These are phyloP conservation scores for Aspergillus sp. DNA, from an alignment of 2,329 filamentous ascomycete genomes.

Conservation along the genomic window DNA sequence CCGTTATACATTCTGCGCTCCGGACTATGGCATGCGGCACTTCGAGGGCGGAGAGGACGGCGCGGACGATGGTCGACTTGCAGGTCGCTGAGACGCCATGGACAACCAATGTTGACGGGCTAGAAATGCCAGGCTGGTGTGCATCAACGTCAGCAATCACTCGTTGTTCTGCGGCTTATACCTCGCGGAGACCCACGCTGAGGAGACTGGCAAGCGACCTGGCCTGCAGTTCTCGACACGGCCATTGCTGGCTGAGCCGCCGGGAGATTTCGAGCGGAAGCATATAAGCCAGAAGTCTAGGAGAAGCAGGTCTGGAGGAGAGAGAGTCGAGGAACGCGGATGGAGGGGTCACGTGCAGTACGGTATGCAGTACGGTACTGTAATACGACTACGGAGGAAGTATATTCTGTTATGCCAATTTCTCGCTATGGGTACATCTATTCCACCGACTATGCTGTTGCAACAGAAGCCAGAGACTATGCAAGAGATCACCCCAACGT, in stretches of 20 bases:
- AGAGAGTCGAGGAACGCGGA: not conserved
- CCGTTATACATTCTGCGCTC: constrained; percentile 38
- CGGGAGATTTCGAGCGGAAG: constrained; percentile 24
- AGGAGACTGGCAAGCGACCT: constrained; percentile 33
- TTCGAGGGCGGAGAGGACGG: constrained; percentile 54
- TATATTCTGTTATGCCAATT: too few species aligned
- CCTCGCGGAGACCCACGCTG: constrained; percentile 23
- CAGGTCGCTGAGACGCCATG: constrained; percentile 82
- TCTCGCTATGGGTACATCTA: constrained; percentile 30
- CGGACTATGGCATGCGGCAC: constrained; percentile 35
- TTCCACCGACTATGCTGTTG: constrained; percentile 17
- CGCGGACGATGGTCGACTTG: constrained; percentile 62
- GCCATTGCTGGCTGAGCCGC: constrained; percentile 33
- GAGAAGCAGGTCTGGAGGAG: not conserved
- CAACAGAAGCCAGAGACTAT: constrained; percentile 9
- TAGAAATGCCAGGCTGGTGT: constrained; percentile 44
- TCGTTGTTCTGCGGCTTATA: not conserved
- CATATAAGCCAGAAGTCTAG: constrained; percentile 10
- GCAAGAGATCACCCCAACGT: constrained; percentile 8
- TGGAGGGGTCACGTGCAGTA: too few species aligned
- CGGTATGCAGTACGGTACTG: too few species aligned
- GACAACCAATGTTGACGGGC: constrained; percentile 64
- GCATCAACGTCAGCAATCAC: not conserved
- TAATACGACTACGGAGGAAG: too few species aligned
- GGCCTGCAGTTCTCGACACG: constrained; percentile 35